Evolutionary conservation across 345 rosid genomes (phyloP).

Genomic region (Salix arbutifolia): DNA sequence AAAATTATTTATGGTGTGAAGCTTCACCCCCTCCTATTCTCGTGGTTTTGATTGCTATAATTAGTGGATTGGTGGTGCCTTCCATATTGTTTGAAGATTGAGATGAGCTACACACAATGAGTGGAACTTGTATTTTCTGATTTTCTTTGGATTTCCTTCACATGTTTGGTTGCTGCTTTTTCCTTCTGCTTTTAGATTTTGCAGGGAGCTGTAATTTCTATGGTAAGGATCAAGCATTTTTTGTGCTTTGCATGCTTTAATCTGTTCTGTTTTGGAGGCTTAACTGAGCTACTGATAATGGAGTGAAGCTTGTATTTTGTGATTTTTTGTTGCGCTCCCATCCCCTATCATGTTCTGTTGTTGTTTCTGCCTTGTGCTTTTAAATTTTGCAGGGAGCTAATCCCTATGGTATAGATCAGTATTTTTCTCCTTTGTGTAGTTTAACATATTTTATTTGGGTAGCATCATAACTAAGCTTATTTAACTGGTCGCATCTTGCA

Average conservation of each 20-base stretch:
- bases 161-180: neutral
- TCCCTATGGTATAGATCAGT: neutral
- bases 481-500: constrained; percentile 18
- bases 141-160: no score
- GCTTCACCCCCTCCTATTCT: no score
- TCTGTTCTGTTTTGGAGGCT: neutral
- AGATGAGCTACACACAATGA: no score
- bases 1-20: no score
- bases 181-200: neutral
- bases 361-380: neutral
- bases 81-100: no score
- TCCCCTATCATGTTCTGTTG: no score
- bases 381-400: neutral
- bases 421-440: neutral
- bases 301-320: no score
- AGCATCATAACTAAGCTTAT: neutral
- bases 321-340: no score
- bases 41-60: no score
- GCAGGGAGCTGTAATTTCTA: neutral
- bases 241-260: neutral
- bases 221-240: neutral
- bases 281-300: no score
- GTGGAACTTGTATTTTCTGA: no score
- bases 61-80: no score
- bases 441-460: neutral